Evolutionary conservation across 1,284 basidiomycete genomes (phyloP).

Genomic region (Irpex sp.): DNA sequence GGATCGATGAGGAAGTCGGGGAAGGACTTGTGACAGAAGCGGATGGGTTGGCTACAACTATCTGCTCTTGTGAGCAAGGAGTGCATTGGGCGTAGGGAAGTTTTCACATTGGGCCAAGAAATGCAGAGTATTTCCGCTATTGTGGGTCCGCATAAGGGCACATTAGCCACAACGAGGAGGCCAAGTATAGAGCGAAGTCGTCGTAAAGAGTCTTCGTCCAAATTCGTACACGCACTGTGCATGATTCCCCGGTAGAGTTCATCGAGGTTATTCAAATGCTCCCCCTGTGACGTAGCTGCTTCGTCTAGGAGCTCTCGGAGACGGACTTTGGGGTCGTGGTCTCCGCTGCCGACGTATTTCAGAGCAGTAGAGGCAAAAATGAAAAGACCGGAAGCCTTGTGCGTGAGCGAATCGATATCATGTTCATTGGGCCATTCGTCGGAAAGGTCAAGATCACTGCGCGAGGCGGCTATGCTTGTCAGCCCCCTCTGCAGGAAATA

Average conservation of each 20-base stretch:
- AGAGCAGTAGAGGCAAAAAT: conserved; percentile 14
- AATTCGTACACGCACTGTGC: background rate
- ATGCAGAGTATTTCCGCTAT: background rate
- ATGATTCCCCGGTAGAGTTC: background rate
- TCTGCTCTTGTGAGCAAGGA: background rate
- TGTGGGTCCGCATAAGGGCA: background rate
- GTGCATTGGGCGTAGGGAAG: background rate
- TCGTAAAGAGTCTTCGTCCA: background rate
- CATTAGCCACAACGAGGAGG: background rate
- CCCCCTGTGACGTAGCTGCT: background rate
- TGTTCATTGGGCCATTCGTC: background rate
- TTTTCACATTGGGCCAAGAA: background rate
- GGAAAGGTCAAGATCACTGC: background rate
- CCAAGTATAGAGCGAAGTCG: background rate
- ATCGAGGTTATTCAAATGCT: background rate
- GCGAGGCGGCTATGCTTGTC: background rate
- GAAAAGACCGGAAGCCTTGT: conserved; percentile 11
- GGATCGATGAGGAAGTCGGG: conserved; percentile 11
- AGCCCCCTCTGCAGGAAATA: background rate
- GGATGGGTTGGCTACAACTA: conserved; percentile 1
- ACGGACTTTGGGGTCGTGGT: background rate
- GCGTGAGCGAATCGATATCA: conserved; percentile 5
- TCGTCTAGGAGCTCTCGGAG: background rate
- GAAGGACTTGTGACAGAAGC: conserved; percentile 20
- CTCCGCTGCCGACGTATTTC: conserved; percentile 5